Evolutionary conservation across 1,139 yeast genomes (phyloP), one percentile per base, ranked within the genome.

Genomic region (Pichia kudriavzevii): DNA sequence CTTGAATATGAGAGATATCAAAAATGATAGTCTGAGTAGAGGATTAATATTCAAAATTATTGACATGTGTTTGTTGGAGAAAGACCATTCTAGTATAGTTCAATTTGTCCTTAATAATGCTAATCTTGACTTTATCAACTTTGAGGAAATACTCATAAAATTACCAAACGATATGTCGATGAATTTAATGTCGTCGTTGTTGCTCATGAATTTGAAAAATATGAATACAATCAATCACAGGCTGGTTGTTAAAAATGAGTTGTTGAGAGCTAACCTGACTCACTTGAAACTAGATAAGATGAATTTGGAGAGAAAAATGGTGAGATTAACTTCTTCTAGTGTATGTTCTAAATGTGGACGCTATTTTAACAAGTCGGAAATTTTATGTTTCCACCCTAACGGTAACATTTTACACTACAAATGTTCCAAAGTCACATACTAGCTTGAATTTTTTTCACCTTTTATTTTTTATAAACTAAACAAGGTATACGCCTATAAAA

Each of bases 331-430:
- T 37, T 62, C 51, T 44, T 66, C 48, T 47, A 66, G 56, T 45
- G 64, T 61, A 2, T 85, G 95, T 50, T 52, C 61, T 1, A 66
- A 73, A 12, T 85, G 95, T 56, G 63, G 64, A 18, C 74, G 74
- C 44, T 56, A 69, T 16, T 61, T 83, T 26, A 43, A 39, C 13
- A 87, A 87, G 3, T 69, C 70, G 42, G 69, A 82, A 30, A 79
- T 82, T 1, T 60, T 79, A 26, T 66, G 77, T 20, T 69, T 69
- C 11, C 65, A 67, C 24, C 70, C 71, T 1, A 61, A 66, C 35
- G 68, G 68, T n/a, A 58, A 61, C 9, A 66, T 79, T 4, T 74
- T 79, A 2, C 95, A 84, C 53, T 84, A 78, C 51, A 85, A 84
- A 1, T 83, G 94, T 45, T 55, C 41, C 7, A 42, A 39, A 16